A percentile compares a stretch with the other conserved stretches of the same genome.
Evolutionary conservation across 2,329 filamentous ascomycete genomes (phyloP).

Genomic region (Corynespora cassiicola): DNA sequence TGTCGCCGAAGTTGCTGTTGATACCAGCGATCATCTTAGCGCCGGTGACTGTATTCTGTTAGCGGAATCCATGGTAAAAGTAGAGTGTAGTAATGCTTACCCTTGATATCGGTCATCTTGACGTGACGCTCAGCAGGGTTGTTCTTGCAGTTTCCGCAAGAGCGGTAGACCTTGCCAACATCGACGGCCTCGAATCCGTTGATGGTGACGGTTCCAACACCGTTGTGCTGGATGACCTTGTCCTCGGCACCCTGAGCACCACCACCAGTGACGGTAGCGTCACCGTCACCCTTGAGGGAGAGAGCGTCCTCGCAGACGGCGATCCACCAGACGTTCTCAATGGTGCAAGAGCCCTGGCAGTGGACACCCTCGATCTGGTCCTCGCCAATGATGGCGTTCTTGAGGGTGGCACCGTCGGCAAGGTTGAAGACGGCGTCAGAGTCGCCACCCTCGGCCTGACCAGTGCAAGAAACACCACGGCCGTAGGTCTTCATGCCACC

Average conservation of each 20-base stretch:
- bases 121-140: constrained; percentile 50
- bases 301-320: constrained; percentile 49
- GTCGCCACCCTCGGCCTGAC: constrained; percentile 50
- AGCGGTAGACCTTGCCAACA: constrained; percentile 48
- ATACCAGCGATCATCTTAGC: constrained; percentile 51
- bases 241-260: constrained; percentile 41
- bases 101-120: constrained; percentile 48
- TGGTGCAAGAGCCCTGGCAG: constrained; percentile 57
- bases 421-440: constrained; percentile 58
- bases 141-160: constrained; percentile 55
- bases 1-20: constrained; percentile 58
- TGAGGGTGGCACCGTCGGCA: constrained; percentile 54
- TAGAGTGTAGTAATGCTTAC: no score
- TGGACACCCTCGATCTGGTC: constrained; percentile 60
- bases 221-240: constrained; percentile 53
- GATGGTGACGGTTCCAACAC: constrained; percentile 41
- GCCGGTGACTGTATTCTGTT: constrained; percentile 40
- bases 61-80: no score
- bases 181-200: constrained; percentile 33
- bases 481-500: constrained; percentile 28
- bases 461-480: constrained; percentile 39
- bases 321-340: constrained; percentile 55
- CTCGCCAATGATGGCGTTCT: constrained; percentile 60
- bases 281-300: constrained; percentile 32
- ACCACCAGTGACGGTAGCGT: constrained; percentile 42